Evolutionary conservation across 805 yeast species (phyloP), one percentile per base, ranked within the genome.

Genomic region (Yamadazyma endophytica): DNA sequence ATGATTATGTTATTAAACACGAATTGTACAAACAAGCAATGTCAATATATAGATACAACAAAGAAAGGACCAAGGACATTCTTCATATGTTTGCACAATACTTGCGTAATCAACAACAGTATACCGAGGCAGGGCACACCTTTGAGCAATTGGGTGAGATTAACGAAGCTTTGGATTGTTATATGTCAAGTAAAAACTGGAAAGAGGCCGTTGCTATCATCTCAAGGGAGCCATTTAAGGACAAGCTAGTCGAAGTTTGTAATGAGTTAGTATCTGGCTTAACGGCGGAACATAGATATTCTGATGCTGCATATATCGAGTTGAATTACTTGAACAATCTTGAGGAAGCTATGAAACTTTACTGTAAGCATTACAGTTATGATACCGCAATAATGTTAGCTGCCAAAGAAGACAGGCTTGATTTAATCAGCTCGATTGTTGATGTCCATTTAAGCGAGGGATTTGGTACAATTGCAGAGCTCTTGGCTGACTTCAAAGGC

Each of bases 401-500:
- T 5, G 50, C 60, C 13, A 67, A 67, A 24, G 70, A 73, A 32
- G 50, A 58, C 4, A 50, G 49, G 29, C 31, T 47, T 1, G 77
- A 74, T 9, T 53, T 81, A 17, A 56, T 85, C 9, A 75, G 71
- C 26, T 58, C 66, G 4, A 60, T 82, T 9, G 73, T 88, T 29
- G 95, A 86, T 43, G 75, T 79, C 2, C 83, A 79, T 13, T 56
- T 90, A 21, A 79, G 83, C 29, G 97, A 90, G 54, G 92, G 94
- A 1, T 92, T 88, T 58, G 95, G 94, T 42, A 64, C 73, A 0
- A 67, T 88, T 40, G 90, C 95, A 4, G 97, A 92, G 57, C 65
- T 92, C 19, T 56, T 90, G 23, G 92, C 96, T n/a, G 99, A 92
- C 54, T 92, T 97, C 63, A 78, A 76, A 46, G 76, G 82, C 11